Evolutionary conservation across 805 yeast species (phyloP), one percentile per base, ranked within the genome.

Genomic region (Priceomyces castillae): DNA sequence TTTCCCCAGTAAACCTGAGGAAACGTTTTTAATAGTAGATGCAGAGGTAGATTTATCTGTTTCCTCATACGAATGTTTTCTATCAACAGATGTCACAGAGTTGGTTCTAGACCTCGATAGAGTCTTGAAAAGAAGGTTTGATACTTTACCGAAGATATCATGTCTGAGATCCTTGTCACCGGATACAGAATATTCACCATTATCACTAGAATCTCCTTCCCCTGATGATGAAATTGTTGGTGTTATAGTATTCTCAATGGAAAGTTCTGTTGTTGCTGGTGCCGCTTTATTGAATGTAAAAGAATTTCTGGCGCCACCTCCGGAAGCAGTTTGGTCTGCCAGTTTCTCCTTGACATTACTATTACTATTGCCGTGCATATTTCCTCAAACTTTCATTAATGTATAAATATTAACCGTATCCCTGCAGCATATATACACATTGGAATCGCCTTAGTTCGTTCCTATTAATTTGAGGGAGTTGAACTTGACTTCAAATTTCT

Each of bases 111-210:
- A 54, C 25, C 56, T 39, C 10, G 55, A 35, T 2, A 61, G 36
- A 4, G 67, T 49, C 34, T 51, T 49, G 14, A 62, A 65, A 36
- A 67, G 53, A 38, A 64, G 46, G 14, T 64, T 65, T 5, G 68
- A 55, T 19, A 66, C 64, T 41, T 61, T 65, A 17, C 69, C 66
- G 31, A 67, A 53, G 11, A 63, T 39, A 39, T 54, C 57, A 41
- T 54, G 59, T 28, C 61, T 54, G 28, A 50, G 42, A 35, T 46
- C 47, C 26, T 41, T 42, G 30, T 42, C 46, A 37, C 14, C 15
- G 39, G 31, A 10, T 4, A 5, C 31, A 11, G 15, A 6, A 28
- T 28, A 11, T 10, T 28, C 15, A 11, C 31, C 15, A 10, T n/a
- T 28, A n/a, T 28, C 31, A 28, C 15, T n/a, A 28, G 4, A 11